A percentile compares a stretch with the other conserved stretches of the same genome.
phyloP scores from a whole-genome alignment of 192 early-diverging fungal species.

The Allomyces macrogynus region DNA sequence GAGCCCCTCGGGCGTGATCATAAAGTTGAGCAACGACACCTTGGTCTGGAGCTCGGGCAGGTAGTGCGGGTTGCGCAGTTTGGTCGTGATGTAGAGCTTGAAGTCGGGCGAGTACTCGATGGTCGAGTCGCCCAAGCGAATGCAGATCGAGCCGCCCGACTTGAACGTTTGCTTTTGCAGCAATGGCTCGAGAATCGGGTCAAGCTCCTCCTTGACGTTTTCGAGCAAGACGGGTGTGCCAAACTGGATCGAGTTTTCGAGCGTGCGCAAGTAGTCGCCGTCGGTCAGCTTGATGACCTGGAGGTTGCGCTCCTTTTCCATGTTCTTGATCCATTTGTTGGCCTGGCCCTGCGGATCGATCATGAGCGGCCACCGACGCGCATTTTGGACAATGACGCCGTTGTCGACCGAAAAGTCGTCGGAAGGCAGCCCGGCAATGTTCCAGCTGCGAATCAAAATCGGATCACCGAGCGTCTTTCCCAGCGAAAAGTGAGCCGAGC shows the following conservation, averaged over 20 bases:
- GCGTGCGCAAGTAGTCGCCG: slow-evolving; percentile 34
- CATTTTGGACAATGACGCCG: slow-evolving; percentile 85
- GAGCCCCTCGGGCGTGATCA: slow-evolving; percentile 46
- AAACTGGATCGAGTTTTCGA: slow-evolving; percentile 43
- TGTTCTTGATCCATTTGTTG: slow-evolving; percentile 61
- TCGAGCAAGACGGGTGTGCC: slow-evolving; percentile 37
- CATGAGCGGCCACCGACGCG: slow-evolving; percentile 88
- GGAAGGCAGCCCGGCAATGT: slow-evolving; percentile 53
- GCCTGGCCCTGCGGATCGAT: slow-evolving; percentile 98
- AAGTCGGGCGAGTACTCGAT: slow-evolving; percentile 37
- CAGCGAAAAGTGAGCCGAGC: slow-evolving; percentile 58
- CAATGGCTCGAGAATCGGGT: slow-evolving; percentile 36
- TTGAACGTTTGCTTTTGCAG: slow-evolving; percentile 43
- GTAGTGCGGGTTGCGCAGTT: slow-evolving; percentile 43
- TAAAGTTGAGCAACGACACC: slow-evolving; percentile 44
- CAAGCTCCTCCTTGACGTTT: slow-evolving; percentile 46
- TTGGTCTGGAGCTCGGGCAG: slow-evolving; percentile 38
- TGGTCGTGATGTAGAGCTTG: slow-evolving; percentile 42
- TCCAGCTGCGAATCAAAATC: slow-evolving; percentile 81
- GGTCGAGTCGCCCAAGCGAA: slow-evolving; percentile 36
- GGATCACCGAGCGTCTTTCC: slow-evolving; percentile 80
- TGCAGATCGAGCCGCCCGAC: slow-evolving; percentile 35
- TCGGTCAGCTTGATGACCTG: slow-evolving; percentile 93
- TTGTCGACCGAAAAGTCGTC: slow-evolving; percentile 95
- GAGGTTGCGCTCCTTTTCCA: slow-evolving; percentile 69